Evolutionary conservation across 2,329 filamentous ascomycete genomes (phyloP).

Genomic region (Aspergillus neotritici): DNA sequence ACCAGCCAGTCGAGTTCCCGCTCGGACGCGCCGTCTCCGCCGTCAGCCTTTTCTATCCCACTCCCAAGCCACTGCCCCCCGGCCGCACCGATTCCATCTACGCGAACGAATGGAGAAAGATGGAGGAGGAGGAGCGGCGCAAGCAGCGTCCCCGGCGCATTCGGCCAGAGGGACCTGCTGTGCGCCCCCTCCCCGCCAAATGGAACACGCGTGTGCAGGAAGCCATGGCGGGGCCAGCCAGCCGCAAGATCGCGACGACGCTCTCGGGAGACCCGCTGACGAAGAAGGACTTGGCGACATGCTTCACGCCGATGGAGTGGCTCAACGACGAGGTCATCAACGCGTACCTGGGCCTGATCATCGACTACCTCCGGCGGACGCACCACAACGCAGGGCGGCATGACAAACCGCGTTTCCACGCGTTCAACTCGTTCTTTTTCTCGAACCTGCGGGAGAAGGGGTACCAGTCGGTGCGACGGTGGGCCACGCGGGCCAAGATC

Average conservation of each 20-base stretch:
- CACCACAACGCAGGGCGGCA: conserved; percentile 30
- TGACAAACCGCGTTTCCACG: conserved; percentile 36
- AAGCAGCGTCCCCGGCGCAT: conserved; percentile 19
- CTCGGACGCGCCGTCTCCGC: conserved; percentile 27
- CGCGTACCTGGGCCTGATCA: conserved; percentile 39
- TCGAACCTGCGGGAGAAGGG: conserved; percentile 39
- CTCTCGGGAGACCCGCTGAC: conserved; percentile 33
- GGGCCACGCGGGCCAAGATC: conserved; percentile 45
- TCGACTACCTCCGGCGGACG: conserved; percentile 33
- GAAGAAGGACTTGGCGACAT: conserved; percentile 33
- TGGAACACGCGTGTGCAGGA: conserved; percentile 33
- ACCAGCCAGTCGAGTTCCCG: conserved; percentile 12
- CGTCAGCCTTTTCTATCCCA: conserved; percentile 23
- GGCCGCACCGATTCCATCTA: conserved; percentile 27
- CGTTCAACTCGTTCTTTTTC: conserved; percentile 44
- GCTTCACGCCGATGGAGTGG: conserved; percentile 34
- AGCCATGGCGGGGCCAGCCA: conserved; percentile 24
- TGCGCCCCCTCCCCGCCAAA: conserved; percentile 29
- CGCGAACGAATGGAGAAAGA: conserved; percentile 22
- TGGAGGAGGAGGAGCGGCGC: conserved; percentile 21
- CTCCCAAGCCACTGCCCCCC: conserved; percentile 17
- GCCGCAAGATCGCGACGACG: conserved; percentile 26
- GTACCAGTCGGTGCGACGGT: conserved; percentile 36
- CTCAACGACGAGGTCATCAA: conserved; percentile 46
- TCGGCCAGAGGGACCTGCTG: conserved; percentile 24